A percentile compares a stretch with the other conserved stretches of the same genome.
phyloP scores from a whole-genome alignment of 768 basidiomycete genomes.

The Boletus fagicola region DNA sequence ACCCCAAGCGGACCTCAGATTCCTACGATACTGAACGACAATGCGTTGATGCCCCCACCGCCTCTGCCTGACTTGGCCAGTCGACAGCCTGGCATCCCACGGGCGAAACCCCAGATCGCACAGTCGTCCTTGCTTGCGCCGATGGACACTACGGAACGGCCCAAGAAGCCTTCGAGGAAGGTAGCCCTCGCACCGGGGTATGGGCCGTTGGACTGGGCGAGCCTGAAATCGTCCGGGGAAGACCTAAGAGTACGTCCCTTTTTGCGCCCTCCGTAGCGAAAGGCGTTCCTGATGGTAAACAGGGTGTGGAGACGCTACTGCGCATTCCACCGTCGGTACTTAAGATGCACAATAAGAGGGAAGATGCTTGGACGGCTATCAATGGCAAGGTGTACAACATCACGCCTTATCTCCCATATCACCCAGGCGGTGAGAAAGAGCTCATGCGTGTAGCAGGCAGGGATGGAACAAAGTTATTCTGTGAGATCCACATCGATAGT shows the following conservation, averaged over 20 bases:
- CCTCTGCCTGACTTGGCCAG: slow-evolving; percentile 42
- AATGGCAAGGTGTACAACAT: slow-evolving; percentile 97
- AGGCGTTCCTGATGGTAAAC: not conserved
- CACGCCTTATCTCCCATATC: slow-evolving; percentile 85
- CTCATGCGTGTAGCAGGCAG: slow-evolving; percentile 93
- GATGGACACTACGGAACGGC: slow-evolving; percentile 60
- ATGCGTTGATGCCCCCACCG: slow-evolving; percentile 52
- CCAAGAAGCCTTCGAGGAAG: slow-evolving; percentile 64
- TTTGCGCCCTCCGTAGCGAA: not conserved
- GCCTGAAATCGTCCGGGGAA: slow-evolving; percentile 73
- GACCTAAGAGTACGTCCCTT: slow-evolving; percentile 65
- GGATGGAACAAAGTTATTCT: slow-evolving; percentile 93
- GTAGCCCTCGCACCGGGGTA: slow-evolving; percentile 90
- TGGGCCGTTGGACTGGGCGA: slow-evolving; percentile 93
- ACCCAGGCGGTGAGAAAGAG: slow-evolving; percentile 93
- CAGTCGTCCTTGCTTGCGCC: slow-evolving; percentile 54
- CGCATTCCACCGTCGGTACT: slow-evolving; percentile 76
- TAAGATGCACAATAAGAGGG: slow-evolving; percentile 74
- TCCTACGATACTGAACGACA: slow-evolving; percentile 42
- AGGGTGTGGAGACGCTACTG: slow-evolving; percentile 70
- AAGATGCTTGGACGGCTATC: slow-evolving; percentile 93
- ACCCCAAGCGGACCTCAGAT: slow-evolving; percentile 6
- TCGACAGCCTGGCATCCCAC: slow-evolving; percentile 33
- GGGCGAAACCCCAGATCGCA: slow-evolving; percentile 19
- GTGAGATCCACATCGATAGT: slow-evolving; percentile 44